These are phyloP conservation scores for Jamesozyma jinghongensis DNA, from an alignment of 805 yeast species.

Conservation along the genomic window DNA sequence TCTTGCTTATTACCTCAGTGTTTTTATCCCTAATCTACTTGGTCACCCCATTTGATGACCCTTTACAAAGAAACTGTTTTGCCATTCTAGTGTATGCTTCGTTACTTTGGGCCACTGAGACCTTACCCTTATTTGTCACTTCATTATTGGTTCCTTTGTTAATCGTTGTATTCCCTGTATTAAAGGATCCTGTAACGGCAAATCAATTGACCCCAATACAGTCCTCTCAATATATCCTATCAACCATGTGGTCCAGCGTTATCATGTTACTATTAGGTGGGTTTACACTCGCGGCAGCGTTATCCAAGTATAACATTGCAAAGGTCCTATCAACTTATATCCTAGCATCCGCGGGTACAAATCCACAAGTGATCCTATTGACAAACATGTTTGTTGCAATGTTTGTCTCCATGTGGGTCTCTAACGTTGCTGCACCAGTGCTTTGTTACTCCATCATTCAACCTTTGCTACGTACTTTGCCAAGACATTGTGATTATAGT, in stretches of 20 bases:
- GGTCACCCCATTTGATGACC: conserved; percentile 40
- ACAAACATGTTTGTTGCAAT: conserved; percentile 82
- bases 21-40: conserved; percentile 34
- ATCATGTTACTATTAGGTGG: conserved; percentile 88
- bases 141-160: conserved; percentile 75
- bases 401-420: conserved; percentile 88
- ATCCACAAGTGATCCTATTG: conserved; percentile 66
- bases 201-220: conserved; percentile 51
- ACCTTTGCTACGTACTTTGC: conserved; percentile 77
- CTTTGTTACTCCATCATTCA: conserved; percentile 84
- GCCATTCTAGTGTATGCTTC: conserved; percentile 79
- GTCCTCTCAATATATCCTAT: conserved; percentile 61
- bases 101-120: conserved; percentile 79
- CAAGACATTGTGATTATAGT: conserved; percentile 67
- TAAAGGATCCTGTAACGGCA: conserved; percentile 46
- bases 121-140: conserved; percentile 86
- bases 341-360: conserved; percentile 74
- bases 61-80: conserved; percentile 67
- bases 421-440: conserved; percentile 96
- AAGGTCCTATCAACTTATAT: conserved; percentile 76
- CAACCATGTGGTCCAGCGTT: conserved; percentile 93
- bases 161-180: conserved; percentile 61
- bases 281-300: conserved; percentile 87
- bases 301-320: conserved; percentile 85
- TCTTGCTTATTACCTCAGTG: conserved; percentile 38